These are phyloP conservation scores for Bipolaris victoriae DNA, from an alignment of 2,329 filamentous ascomycete genomes.

Conservation along the genomic window DNA sequence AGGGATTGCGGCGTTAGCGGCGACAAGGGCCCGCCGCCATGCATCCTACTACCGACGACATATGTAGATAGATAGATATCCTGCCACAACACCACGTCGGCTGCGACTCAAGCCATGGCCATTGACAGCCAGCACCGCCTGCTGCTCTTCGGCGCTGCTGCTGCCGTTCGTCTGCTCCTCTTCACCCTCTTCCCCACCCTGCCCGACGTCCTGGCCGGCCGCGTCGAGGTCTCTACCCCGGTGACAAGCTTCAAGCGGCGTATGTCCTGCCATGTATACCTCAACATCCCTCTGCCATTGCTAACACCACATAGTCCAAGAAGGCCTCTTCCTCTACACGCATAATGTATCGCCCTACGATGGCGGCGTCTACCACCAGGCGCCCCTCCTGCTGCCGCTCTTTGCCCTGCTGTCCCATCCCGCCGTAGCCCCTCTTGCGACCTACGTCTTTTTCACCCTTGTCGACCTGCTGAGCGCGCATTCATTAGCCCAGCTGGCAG, in stretches of 20 bases:
- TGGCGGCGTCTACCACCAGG: slow-evolving; percentile 80
- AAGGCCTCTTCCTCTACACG: slow-evolving; percentile 93
- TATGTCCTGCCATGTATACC: slow-evolving; percentile 51
- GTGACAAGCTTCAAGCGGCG: slow-evolving; percentile 97
- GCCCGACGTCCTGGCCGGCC: slow-evolving; percentile 82
- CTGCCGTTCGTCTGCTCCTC: slow-evolving; percentile 77
- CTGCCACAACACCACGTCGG: slow-evolving; percentile 15
- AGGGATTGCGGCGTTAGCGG: slow-evolving; percentile 27
- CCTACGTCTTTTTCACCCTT: slow-evolving; percentile 77
- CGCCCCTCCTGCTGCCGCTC: slow-evolving; percentile 84
- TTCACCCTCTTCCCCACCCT: slow-evolving; percentile 82
- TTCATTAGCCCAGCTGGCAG: slow-evolving; percentile 78
- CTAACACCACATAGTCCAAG: slow-evolving; percentile 71
- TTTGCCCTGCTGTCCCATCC: slow-evolving; percentile 85
- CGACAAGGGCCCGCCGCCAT: slow-evolving; percentile 24
- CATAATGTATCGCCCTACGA: slow-evolving; percentile 98
- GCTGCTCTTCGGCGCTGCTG: slow-evolving; percentile 75
- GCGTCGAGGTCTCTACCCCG: slow-evolving; percentile 95
- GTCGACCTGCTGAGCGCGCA: slow-evolving; percentile 83
- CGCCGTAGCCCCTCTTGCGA: slow-evolving; percentile 70
- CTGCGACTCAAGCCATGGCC: slow-evolving; percentile 51
- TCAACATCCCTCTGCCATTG: not conserved
- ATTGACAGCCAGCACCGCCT: slow-evolving; percentile 59
- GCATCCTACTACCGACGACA: not conserved
- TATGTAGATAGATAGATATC: not conserved